Conservation (phyloP, 345 rosid genomes). For the Brassica rapa region DNA sequence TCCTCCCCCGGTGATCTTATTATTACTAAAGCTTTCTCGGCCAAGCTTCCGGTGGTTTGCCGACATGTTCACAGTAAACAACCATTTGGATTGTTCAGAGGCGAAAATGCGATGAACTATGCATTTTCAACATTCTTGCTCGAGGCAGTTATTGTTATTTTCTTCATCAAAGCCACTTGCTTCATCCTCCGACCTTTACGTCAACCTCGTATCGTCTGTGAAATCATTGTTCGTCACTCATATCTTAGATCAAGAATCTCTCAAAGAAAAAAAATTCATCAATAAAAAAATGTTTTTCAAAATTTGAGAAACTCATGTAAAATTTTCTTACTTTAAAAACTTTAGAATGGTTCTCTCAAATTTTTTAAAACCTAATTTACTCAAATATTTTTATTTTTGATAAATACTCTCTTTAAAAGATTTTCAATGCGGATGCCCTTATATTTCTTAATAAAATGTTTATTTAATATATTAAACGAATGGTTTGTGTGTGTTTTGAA, state of each 20-base stretch:
- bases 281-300: no score
- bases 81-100: constrained; percentile 49
- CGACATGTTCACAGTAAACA: constrained; percentile 19
- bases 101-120: constrained; percentile 46
- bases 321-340: not conserved
- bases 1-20: not conserved
- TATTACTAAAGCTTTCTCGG: not conserved
- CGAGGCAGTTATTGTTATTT: constrained; percentile 47
- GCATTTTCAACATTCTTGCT: constrained; percentile 47
- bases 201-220: constrained; percentile 69
- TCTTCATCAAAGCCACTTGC: constrained; percentile 43
- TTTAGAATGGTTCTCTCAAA: not conserved
- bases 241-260: not conserved
- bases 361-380: not conserved
- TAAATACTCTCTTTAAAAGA: not conserved
- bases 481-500: constrained; percentile 27
- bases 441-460: not conserved
- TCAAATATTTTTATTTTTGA: not conserved
- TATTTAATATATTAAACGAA: not conserved
- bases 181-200: constrained; percentile 65
- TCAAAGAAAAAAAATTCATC: not conserved
- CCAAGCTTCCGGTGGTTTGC: constrained; percentile 41
- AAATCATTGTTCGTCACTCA: constrained; percentile 58
- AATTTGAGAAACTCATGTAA: not conserved
- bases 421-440: not conserved